Conservation (phyloP, 306 rosid genomes). For the Fragaria vesca region DNA sequence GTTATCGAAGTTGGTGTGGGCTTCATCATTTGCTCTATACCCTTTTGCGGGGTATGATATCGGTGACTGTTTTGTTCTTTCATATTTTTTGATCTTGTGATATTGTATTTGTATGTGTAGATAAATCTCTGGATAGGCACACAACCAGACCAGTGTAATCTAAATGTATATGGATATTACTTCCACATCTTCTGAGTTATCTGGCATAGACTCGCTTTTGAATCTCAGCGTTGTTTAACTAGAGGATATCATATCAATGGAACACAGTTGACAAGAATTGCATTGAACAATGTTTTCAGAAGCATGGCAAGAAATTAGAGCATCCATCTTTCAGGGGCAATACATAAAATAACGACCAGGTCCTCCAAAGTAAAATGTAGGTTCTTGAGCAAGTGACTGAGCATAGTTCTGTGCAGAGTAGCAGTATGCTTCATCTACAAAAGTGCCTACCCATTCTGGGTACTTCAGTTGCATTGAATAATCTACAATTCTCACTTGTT, state of each 20-base stretch:
- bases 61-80: not conserved
- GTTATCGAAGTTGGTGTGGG: not conserved
- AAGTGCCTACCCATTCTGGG: slow-evolving; percentile 26
- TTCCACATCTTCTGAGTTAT: not conserved
- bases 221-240: not conserved
- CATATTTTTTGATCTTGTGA: not conserved
- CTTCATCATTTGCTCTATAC: not conserved
- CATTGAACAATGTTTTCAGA: slow-evolving; percentile 1
- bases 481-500: slow-evolving; percentile 38
- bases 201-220: not conserved
- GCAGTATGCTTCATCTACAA: slow-evolving; percentile 41
- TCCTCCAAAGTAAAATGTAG: slow-evolving; percentile 58
- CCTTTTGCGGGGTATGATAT: not conserved
- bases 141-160: slow-evolving; percentile 17
- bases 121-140: slow-evolving; percentile 11
- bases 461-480: slow-evolving; percentile 42
- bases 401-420: slow-evolving; percentile 31
- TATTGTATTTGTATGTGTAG: slow-evolving; percentile 12
- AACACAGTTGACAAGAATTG: too few relatives aligned
- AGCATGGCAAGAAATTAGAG: slow-evolving; percentile 1
- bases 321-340: slow-evolving; percentile 35
- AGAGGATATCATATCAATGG: not conserved
- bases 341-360: slow-evolving; percentile 38
- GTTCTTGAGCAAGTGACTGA: slow-evolving; percentile 21
- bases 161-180: slow-evolving; percentile 17